These are phyloP conservation scores for Polysphondylium violaceum DNA, from an alignment of 78 protist species.

Conservation along the genomic window DNA sequence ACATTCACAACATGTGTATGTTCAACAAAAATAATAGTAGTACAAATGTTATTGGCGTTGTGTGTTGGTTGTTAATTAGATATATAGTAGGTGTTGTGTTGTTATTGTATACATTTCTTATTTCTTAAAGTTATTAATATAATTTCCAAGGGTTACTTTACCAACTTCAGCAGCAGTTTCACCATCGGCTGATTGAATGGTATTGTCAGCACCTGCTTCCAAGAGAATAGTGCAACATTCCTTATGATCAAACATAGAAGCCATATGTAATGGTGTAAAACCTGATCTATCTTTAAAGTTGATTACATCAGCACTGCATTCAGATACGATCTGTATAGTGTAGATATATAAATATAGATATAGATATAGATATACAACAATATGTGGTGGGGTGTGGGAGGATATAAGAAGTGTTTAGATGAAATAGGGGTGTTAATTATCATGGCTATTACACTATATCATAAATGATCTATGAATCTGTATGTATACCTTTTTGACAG, in stretches of 20 bases:
- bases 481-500: slow-evolving; percentile 27
- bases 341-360: too few species aligned
- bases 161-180: slow-evolving; percentile 76
- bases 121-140: slow-evolving; percentile 33
- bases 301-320: slow-evolving; percentile 17
- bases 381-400: too few species aligned
- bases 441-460: background rate
- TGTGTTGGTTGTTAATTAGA: too few species aligned
- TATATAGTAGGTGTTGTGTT: too few species aligned
- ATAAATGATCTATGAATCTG: too few species aligned
- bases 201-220: slow-evolving; percentile 49
- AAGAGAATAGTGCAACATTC: slow-evolving; percentile 54
- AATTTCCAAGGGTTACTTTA: slow-evolving; percentile 47
- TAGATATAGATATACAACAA: too few species aligned
- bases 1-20: too few species aligned
- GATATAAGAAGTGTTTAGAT: too few species aligned
- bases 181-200: slow-evolving; percentile 21
- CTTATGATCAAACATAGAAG: slow-evolving; percentile 73
- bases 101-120: too few species aligned
- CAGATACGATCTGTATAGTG: background rate
- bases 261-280: slow-evolving; percentile 76
- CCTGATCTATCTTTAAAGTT: slow-evolving; percentile 73
- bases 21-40: too few species aligned
- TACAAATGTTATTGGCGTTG: too few species aligned
- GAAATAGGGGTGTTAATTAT: background rate